A percentile compares a stretch with the other conserved stretches of the same genome.
These are phyloP conservation scores for Mycena belliarum DNA, from an alignment of 768 basidiomycete genomes.

Conservation along the genomic window DNA sequence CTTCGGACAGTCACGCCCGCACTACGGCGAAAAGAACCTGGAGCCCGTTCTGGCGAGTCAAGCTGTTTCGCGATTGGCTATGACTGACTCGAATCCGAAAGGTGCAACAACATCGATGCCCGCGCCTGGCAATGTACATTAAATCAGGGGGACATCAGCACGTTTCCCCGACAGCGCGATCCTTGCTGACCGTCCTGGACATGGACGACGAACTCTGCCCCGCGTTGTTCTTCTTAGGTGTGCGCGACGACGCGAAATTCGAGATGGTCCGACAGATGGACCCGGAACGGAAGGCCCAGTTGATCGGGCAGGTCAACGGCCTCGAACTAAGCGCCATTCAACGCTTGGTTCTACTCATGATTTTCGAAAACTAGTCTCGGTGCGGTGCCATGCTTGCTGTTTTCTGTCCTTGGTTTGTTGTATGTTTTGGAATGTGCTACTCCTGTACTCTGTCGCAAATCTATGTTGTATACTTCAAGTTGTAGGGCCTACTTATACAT, in stretches of 20 bases:
- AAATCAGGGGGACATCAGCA: neutral
- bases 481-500: too few relatives aligned
- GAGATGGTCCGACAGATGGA: neutral
- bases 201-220: constrained; percentile 7
- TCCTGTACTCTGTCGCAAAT: too few relatives aligned
- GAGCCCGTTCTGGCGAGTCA: neutral
- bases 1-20: neutral
- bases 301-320: neutral
- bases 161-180: neutral
- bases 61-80: neutral
- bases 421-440: too few relatives aligned
- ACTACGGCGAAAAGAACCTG: too few relatives aligned
- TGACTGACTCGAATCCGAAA: neutral
- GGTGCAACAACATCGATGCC: neutral
- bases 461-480: too few relatives aligned
- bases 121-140: neutral
- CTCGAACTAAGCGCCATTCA: neutral
- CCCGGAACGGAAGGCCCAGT: neutral
- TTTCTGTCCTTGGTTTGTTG: too few relatives aligned
- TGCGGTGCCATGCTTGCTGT: too few relatives aligned
- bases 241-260: neutral
- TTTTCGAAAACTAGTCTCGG: neutral
- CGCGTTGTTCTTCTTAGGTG: neutral
- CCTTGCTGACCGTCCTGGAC: neutral
- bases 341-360: neutral